Evolutionary conservation across 495 filamentous ascomycete species (phyloP).

Genomic region (Mytilinidion resinicola): DNA sequence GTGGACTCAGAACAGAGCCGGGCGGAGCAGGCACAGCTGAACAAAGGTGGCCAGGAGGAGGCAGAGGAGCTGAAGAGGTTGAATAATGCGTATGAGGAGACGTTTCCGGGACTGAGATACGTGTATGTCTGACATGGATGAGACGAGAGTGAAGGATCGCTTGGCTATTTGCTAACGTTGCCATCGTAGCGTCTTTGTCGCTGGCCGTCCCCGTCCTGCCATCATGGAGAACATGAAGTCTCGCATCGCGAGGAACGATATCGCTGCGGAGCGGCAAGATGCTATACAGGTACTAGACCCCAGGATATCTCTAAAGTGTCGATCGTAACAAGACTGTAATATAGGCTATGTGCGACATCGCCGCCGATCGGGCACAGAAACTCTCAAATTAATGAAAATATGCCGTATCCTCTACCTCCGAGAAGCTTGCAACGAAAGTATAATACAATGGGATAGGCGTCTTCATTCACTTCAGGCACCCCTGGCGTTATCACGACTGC

Average conservation of each 20-base stretch:
- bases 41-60: constrained; percentile 50
- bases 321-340: neutral
- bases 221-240: constrained; percentile 82
- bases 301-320: neutral
- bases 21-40: constrained; percentile 73
- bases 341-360: constrained; percentile 70
- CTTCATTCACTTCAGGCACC: no score
- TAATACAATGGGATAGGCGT: no score
- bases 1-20: constrained; percentile 68
- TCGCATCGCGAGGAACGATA: constrained; percentile 64
- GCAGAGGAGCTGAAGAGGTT: constrained; percentile 54
- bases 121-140: constrained; percentile 49
- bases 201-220: constrained; percentile 62
- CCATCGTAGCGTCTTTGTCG: constrained; percentile 67
- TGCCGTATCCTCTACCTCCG: no score
- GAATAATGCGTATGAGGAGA: constrained; percentile 76
- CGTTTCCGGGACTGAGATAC: constrained; percentile 77
- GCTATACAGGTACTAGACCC: constrained; percentile 61
- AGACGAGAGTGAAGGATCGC: neutral
- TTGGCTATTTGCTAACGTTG: neutral
- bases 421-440: no score
- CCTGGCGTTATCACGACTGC: no score
- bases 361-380: constrained; percentile 54
- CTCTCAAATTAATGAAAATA: constrained; percentile 19
- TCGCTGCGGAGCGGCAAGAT: constrained; percentile 60